Evolutionary conservation across 1,139 yeast species (phyloP), one percentile per base, ranked within the genome.

Genomic region (Zhuliangozyma parablackwelliae): DNA sequence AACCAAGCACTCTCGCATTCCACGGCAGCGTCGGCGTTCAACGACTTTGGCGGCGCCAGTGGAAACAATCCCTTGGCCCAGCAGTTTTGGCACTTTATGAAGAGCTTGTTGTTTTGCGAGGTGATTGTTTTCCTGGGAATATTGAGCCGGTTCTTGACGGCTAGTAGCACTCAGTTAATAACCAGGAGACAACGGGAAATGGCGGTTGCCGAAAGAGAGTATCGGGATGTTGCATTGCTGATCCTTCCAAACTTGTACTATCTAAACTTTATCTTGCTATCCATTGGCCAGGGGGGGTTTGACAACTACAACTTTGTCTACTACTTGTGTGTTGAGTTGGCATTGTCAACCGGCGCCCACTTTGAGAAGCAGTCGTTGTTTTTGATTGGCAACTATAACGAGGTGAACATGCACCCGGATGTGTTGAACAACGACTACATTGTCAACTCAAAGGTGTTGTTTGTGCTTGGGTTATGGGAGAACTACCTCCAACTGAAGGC

Each of bases 211-310:
- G 45, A 41, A 33, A 29, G 25, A 2, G 61, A 65, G 33, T 62
- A 69, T 50, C 48, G 47, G 32, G 57, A 47, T 32, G 63, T 48
- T 50, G 68, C 54, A 34, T 46, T 68, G 26, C 61, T 65, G 33
- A 59, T 77, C 2, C 50, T 81, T 26, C 65, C 65, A 30, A 56
- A 62, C 6, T 59, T 83, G n/a, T 80, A 72, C 47, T 63, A 76
- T 42, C 41, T 78, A 35, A 73, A 80, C 43, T 81, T 75, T 47
- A 65, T 82, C 6, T 55, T 82, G 10, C 68, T 75, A 29, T 65
- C 77, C 13, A 70, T 83, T 12, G 92, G 94, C 0, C 72, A 75
- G 29, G 83, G 86, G 1, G 88, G 88, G 1, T 83, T 84, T 53
- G 84, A 81, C 36, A 69, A 78, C 16, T 83, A 78, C 53, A 81